A percentile compares a stretch with the other conserved stretches of the same genome.
phyloP scores from a whole-genome alignment of 1,284 basidiomycete genomes.

The Phaffia rhodozyma region DNA sequence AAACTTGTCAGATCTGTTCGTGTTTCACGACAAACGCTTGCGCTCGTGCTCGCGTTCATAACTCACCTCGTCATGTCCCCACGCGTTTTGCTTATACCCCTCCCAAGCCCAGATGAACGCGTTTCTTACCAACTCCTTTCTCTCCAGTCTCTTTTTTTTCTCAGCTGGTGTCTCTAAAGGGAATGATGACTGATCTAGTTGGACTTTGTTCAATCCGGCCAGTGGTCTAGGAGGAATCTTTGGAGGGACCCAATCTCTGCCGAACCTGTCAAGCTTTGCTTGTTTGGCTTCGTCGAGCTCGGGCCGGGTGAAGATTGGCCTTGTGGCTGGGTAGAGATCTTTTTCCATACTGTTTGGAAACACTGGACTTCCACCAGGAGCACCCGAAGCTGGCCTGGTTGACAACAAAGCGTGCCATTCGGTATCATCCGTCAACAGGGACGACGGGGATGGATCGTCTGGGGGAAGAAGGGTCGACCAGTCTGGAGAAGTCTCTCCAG shows the following conservation, averaged over 20 bases:
- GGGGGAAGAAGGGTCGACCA: constrained; percentile 9
- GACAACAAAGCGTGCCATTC: neutral
- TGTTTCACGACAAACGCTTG: neutral
- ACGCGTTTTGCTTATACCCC: constrained; percentile 35
- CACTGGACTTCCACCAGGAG: neutral
- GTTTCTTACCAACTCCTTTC: constrained; percentile 32
- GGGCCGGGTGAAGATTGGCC: neutral
- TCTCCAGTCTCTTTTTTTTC: constrained; percentile 23
- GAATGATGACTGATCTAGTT: constrained; percentile 27
- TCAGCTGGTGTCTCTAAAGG: constrained; percentile 23
- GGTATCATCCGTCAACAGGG: neutral
- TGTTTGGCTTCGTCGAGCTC: neutral
- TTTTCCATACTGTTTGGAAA: neutral
- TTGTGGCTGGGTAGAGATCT: constrained; percentile 1
- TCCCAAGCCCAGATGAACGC: constrained; percentile 36
- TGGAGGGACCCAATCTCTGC: neutral
- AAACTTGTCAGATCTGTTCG: neutral
- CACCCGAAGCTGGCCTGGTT: neutral
- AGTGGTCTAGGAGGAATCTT: too few species aligned
- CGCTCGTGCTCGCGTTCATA: too few species aligned
- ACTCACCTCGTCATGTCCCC: constrained; percentile 28
- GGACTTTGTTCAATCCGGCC: constrained; percentile 20
- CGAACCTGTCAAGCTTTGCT: neutral
- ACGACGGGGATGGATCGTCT: neutral
- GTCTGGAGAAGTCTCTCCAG: neutral